Evolutionary conservation across 1,284 basidiomycete species (phyloP), one percentile per base, ranked within the genome.

Genomic region (Microbotryum violaceum): DNA sequence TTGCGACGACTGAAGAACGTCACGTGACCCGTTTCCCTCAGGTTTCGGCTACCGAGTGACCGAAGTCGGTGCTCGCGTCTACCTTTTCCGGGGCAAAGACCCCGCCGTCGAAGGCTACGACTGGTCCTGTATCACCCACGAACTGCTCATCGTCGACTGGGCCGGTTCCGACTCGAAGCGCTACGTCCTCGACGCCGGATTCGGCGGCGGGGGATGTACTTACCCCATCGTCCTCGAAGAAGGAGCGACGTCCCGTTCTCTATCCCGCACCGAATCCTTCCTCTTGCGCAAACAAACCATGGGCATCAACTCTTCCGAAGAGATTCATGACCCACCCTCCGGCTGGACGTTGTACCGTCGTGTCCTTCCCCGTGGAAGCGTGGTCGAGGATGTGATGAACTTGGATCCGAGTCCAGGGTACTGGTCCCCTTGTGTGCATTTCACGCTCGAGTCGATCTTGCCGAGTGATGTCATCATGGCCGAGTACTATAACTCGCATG

Each of bases 331-430:
- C 16, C 57, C 64, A 1, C 54, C 59, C 0, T 20, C 46, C 2
- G 67, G 67, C 16, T 69, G 46, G 55, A 65, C 61, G 2, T 46
- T 69, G 5, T 69, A 69, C n/a, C 62, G 67, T 1, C 55, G 67
- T 2, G 63, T 69, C 9, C 53, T 59, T 5, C 51, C 57, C 0
- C 58, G 47, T 0, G 61, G 61, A 21, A 12, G 10, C 12, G 57
- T 65, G 20, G 21, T n/a, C 2, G 49, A 56, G 27, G 55, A 29
- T 6, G 10, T n/a, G 2, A 44, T 33, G 5, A 57, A 18, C 18
- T 42, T 57, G n/a, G 54, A 31, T 6, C 18, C 21, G 4, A 57
- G 31, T 10, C 51, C 52, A 0, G 63, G 62, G 2, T 58, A 54
- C 50, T 69, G 58, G 58, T 60, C 67, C 7, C 67, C 67, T 10